Evolutionary conservation across 345 rosid genomes (phyloP).

Genomic region (Diplotaxis tenuifolia): DNA sequence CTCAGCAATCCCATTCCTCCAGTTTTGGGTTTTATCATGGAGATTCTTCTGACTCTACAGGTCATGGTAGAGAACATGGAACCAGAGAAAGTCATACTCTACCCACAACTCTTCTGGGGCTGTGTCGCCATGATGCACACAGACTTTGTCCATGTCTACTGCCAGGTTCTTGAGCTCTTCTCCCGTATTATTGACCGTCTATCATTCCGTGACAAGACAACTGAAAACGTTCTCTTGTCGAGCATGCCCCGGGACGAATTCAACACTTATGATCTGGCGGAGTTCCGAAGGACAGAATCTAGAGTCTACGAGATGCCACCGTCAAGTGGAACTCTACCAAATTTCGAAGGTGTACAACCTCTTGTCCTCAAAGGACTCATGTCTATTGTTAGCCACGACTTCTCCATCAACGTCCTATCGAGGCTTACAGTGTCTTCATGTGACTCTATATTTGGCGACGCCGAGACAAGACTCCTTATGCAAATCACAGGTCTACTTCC

Average conservation of each 20-base stretch:
- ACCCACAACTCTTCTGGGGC: constrained; percentile 98
- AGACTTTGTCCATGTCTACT: constrained; percentile 93
- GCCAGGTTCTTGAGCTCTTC: constrained; percentile 98
- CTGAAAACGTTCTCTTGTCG: constrained; percentile 93
- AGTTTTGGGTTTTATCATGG: constrained; percentile 94
- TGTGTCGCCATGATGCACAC: constrained; percentile 99
- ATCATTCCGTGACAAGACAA: constrained; percentile 86
- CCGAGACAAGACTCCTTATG: constrained; percentile 93
- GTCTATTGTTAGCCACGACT: constrained; percentile 88
- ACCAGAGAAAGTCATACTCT: constrained; percentile 95
- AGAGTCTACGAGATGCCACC: constrained; percentile 66
- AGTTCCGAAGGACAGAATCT: constrained; percentile 69
- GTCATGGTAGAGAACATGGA: constrained; percentile 99
- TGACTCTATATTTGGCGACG: constrained; percentile 92
- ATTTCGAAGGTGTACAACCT: constrained; percentile 95
- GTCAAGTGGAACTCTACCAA: constrained; percentile 72
- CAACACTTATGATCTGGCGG: constrained; percentile 50
- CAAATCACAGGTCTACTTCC: constrained; percentile 95
- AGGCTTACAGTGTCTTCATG: constrained; percentile 85
- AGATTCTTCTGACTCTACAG: constrained; percentile 86
- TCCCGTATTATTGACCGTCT: constrained; percentile 83
- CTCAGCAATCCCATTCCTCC: constrained; percentile 93
- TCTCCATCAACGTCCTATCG: constrained; percentile 85
- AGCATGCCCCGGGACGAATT: constrained; percentile 97
- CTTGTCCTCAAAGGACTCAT: constrained; percentile 96